These are phyloP conservation scores for Podospora pseudocomata DNA, from an alignment of 495 filamentous ascomycete species.

Conservation along the genomic window DNA sequence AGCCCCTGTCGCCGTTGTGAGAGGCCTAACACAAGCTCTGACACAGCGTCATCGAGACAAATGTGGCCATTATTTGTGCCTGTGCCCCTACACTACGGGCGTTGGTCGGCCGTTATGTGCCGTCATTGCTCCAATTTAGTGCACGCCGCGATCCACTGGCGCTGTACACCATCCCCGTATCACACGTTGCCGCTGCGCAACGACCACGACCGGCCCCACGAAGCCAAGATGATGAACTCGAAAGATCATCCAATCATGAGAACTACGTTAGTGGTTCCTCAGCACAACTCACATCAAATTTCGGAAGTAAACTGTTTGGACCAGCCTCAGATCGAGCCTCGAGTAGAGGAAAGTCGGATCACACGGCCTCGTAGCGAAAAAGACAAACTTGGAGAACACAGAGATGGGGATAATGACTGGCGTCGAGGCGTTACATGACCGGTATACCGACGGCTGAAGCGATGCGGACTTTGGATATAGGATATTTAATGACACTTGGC, in stretches of 20 bases:
- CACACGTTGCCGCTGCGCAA: not conserved
- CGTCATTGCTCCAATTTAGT: constrained; percentile 9
- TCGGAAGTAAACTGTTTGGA: not conserved
- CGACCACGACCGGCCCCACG: not conserved
- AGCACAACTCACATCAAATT: not conserved
- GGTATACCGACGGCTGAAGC: not conserved
- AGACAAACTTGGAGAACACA: not conserved
- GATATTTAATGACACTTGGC: not conserved
- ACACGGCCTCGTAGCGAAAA: not conserved
- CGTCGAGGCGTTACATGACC: not conserved
- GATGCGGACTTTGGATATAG: not conserved
- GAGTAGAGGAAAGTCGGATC: not conserved
- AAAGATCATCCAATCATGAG: not conserved
- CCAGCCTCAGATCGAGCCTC: not conserved
- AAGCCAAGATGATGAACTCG: not conserved
- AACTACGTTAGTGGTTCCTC: not conserved
- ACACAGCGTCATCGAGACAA: constrained; percentile 21
- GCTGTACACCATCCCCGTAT: constrained; percentile 14
- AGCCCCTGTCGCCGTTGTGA: not conserved
- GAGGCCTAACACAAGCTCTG: not conserved
- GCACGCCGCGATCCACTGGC: not conserved
- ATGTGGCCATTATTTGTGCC: constrained; percentile 27
- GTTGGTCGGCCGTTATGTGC: constrained; percentile 14
- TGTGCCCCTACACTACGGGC: constrained; percentile 25
- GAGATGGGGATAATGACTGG: not conserved